Base-by-base conservation (phyloP, 1,284 basidiomycete species). In the Clitocybe nebularis region DNA sequence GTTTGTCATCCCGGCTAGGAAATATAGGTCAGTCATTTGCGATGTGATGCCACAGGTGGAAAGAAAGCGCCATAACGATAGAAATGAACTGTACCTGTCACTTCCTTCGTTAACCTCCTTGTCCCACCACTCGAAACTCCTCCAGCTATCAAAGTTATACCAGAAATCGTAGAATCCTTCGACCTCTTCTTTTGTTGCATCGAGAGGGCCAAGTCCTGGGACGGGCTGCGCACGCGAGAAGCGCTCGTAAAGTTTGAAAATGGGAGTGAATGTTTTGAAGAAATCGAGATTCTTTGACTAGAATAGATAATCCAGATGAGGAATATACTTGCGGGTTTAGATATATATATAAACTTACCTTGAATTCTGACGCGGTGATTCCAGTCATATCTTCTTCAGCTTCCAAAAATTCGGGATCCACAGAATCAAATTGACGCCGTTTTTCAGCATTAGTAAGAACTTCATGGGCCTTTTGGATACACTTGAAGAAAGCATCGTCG, bases 121-220 rank as follows among this genome's bases (percentile, higher is more conserved):
- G 73, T 99, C 95, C 56, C 91, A 74, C 75, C 94, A 98, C 70
- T 99, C 95, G 63, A 99, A 99, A 65, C 86, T 91, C 53, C 96
- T 75, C 96, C 96, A 99, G 58, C 87, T 91, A 67, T 98, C 94
- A 68, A 99, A 97, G 78, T 96, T 96, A 77, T 98, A 98, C 90
- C 92, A 99, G 68, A 95, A 97, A 69, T 97, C 89, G 75, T 98
- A 99, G 74, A 99, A 98, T 13, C 72, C 77, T 66, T 97, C 90
- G 48, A 98, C 94, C 46, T 82, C 77, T 46, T 81, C 79, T 67
- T 95, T 94, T 48, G 80, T 63, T 17, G 87, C 81, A 47, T 89
- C 77, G 48, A 76, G 69, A 32, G 70, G 67, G 14, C 95, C 94
- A 16, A 98, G 76, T 51, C 74, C 66, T 9, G 93, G 93, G 4